A percentile compares a stretch with the other conserved stretches of the same genome.
Evolutionary conservation across 768 basidiomycete species (phyloP).

Genomic region (Russula olivacea): DNA sequence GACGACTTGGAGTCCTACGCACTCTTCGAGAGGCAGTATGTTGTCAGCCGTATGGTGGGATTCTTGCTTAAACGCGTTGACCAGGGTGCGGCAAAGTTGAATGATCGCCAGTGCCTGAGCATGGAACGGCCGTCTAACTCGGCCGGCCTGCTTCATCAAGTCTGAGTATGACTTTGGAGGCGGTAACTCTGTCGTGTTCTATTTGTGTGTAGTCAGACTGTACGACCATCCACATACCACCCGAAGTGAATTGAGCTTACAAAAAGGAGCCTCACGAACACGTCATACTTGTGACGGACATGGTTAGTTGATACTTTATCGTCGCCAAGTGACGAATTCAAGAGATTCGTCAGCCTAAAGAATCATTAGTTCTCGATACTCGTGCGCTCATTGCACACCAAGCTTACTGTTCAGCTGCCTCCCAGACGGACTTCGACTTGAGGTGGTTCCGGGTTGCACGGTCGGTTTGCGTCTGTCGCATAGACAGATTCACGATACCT

Average conservation of each 20-base stretch:
- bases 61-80: constrained; percentile 11
- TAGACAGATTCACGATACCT: constrained; percentile 9
- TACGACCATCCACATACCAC: background rate
- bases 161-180: constrained; percentile 12
- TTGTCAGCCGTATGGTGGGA: constrained; percentile 9
- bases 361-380: background rate
- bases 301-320: background rate
- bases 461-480: background rate
- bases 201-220: constrained; percentile 9
- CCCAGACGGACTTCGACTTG: constrained; percentile 15
- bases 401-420: constrained; percentile 12
- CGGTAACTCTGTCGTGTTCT: constrained; percentile 12
- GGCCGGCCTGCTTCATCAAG: constrained; percentile 19
- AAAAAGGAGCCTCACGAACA: constrained; percentile 5
- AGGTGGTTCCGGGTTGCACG: constrained; percentile 6
- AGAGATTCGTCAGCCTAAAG: constrained; percentile 7
- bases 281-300: constrained; percentile 13
- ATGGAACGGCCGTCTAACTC: constrained; percentile 21
- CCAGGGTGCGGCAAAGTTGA: constrained; percentile 16
- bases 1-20: background rate
- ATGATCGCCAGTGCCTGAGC: constrained; percentile 17
- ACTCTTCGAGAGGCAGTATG: constrained; percentile 11
- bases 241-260: background rate
- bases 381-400: background rate
- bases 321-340: constrained; percentile 3